These are phyloP conservation scores for Saprolegnia diclina DNA, from an alignment of 352 stramenopile genomes.

Conservation along the genomic window DNA sequence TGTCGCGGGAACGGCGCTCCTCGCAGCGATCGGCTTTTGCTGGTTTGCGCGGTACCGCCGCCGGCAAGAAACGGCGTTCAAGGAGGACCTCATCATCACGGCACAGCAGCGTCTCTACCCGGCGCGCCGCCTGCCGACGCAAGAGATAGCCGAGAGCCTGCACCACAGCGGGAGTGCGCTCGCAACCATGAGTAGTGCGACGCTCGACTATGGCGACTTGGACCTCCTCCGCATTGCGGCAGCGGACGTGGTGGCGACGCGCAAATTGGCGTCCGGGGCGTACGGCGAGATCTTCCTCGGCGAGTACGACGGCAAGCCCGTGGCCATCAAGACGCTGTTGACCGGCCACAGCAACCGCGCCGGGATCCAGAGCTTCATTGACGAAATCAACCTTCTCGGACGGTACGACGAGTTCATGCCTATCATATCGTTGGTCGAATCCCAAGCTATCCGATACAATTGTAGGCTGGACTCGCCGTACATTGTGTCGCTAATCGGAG, in stretches of 20 bases:
- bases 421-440: too few species aligned
- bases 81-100: background rate
- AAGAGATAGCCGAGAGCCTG: background rate
- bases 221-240: conserved; percentile 13
- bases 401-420: too few species aligned
- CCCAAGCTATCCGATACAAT: too few species aligned
- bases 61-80: background rate
- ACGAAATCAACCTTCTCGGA: conserved; percentile 20
- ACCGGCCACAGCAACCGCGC: background rate
- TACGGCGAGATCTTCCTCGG: conserved; percentile 13
- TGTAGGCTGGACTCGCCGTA: conserved; percentile 19
- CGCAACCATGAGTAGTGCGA: conserved; percentile 1
- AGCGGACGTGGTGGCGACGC: background rate
- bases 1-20: background rate
- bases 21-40: background rate
- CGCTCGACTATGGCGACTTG: background rate
- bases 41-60: background rate
- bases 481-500: conserved; percentile 5
- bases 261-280: background rate
- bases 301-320: background rate
- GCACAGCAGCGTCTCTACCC: background rate
- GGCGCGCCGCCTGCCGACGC: background rate
- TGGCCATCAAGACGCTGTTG: conserved; percentile 9
- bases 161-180: background rate
- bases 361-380: conserved; percentile 10